Percentiles rank a stretch among this genome's conserved stretches.
phyloP scores from a whole-genome alignment of 768 basidiomycete genomes.

The Russula sp. region DNA sequence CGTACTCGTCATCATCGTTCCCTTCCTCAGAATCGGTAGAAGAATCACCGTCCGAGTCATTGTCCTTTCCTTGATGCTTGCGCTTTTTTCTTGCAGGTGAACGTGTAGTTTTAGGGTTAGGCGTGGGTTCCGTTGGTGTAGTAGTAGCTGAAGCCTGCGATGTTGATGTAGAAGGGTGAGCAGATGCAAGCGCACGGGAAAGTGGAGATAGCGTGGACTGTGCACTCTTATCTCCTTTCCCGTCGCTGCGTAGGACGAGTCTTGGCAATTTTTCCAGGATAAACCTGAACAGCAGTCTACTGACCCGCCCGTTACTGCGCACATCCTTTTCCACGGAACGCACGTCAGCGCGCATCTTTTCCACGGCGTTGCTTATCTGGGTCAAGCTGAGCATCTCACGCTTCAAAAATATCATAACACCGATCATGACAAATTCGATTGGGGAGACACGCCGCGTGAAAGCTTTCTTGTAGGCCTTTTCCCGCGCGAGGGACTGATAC shows the following conservation, averaged over 20 bases:
- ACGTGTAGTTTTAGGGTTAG: not conserved
- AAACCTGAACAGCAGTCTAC: conserved; percentile 54
- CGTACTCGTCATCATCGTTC: conserved; percentile 1
- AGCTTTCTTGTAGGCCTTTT: conserved; percentile 38
- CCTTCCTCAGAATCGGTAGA: not conserved
- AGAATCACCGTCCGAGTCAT: not conserved
- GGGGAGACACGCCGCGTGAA: conserved; percentile 52
- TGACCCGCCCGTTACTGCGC: conserved; percentile 57
- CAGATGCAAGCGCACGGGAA: not conserved
- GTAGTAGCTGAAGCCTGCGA: not conserved
- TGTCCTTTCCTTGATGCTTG: conserved; percentile 4
- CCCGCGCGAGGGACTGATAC: conserved; percentile 46
- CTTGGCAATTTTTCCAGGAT: conserved; percentile 38
- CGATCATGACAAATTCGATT: conserved; percentile 61
- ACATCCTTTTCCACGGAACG: conserved; percentile 59
- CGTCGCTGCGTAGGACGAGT: conserved; percentile 27
- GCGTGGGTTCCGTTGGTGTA: not conserved
- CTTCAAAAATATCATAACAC: conserved; percentile 52
- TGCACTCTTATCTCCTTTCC: conserved; percentile 29
- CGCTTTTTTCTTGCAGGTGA: conserved; percentile 8
- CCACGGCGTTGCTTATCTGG: conserved; percentile 47
- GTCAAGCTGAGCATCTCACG: conserved; percentile 41
- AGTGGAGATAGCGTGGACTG: conserved; percentile 15
- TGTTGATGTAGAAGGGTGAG: not conserved
- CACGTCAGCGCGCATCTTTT: conserved; percentile 54